Percentiles rank a stretch among this genome's conserved stretches.
Evolutionary conservation across 352 stramenopile species (phyloP).

Genomic region (Pythium scleroteichum): DNA sequence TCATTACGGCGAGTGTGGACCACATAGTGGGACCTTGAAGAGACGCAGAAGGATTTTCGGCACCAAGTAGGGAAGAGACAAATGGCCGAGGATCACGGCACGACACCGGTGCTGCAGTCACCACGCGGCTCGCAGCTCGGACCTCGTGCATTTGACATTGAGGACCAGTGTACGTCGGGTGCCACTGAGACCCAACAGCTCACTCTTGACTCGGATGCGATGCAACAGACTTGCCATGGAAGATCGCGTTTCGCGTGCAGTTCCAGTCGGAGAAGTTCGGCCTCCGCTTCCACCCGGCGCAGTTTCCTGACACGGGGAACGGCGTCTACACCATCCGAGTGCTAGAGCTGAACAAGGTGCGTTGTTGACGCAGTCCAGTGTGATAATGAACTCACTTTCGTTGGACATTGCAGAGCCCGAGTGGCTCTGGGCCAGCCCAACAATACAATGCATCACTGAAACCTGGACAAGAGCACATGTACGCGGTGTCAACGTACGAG

Average conservation of each 20-base stretch:
- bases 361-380: background rate
- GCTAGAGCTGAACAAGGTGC: conserved; percentile 68
- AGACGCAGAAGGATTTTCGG: background rate
- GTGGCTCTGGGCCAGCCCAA: conserved; percentile 57
- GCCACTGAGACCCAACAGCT: background rate
- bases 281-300: conserved; percentile 72
- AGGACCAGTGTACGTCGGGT: conserved; percentile 21
- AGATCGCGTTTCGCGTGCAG: conserved; percentile 83
- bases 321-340: conserved; percentile 82
- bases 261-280: conserved; percentile 82
- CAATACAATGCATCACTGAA: conserved; percentile 70
- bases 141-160: background rate
- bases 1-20: conserved; percentile 11
- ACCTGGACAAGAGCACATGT: conserved; percentile 65
- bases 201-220: background rate
- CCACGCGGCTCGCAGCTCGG: conserved; percentile 23
- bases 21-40: conserved; percentile 26
- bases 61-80: background rate
- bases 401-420: too few relatives aligned
- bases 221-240: conserved; percentile 54
- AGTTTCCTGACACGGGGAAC: conserved; percentile 82
- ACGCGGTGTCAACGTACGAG: background rate
- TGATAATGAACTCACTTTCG: too few relatives aligned
- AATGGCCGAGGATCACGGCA: conserved; percentile 4
- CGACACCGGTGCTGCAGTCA: conserved; percentile 22